Evolutionary conservation across 2,329 filamentous ascomycete genomes (phyloP), one percentile per base, ranked within the genome.

Genomic region (Sporothrix protearum): DNA sequence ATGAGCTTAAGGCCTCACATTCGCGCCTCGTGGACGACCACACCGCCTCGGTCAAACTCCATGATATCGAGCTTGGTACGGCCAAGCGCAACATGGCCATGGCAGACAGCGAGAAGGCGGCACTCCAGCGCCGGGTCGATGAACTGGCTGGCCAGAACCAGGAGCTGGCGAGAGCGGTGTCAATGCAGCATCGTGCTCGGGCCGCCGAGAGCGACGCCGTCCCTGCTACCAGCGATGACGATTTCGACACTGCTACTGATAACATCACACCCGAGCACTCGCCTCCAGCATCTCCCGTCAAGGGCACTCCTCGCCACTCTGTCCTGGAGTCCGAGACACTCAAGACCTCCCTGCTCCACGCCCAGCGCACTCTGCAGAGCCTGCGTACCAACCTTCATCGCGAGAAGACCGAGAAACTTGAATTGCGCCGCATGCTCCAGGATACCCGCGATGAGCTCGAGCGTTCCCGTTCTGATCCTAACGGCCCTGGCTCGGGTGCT

Each of bases 381-480:
- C 88, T 98, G 76, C 94, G 97, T 81, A 94, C 92, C 80, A 97
- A 94, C 77, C 92, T 98, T 63, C 95, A 99, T 80, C 92, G 96
- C 45, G 96, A 99, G 81, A 99, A 98, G 89, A 97, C 95, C 0
- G 96, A 99, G 81, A 99, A 97, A 84, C 88, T 98, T 36, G 96
- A 99, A 81, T 87, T 98, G 70, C 94, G 93, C 81, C 92, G 95
- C 73, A 93, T 99, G 87, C 88, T 98, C 39, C 95, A 98, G 82
- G 96, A 99, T 77, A 91, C 95, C 30, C 90, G 94, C 47, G 96
- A 99, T 78, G 96, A 99, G 77, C 83, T 99, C 36, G 96, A 92
- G 77, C 86, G 93, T 80, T 81, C 88, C 63, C 87, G 89, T 73
- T 88, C 84, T 71, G 86, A 88, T 42, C 82, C 81, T 63, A 78